phyloP scores from a whole-genome alignment of 225 moss, liverwort and hornwort genomes.

The Straminergon stramineum region DNA sequence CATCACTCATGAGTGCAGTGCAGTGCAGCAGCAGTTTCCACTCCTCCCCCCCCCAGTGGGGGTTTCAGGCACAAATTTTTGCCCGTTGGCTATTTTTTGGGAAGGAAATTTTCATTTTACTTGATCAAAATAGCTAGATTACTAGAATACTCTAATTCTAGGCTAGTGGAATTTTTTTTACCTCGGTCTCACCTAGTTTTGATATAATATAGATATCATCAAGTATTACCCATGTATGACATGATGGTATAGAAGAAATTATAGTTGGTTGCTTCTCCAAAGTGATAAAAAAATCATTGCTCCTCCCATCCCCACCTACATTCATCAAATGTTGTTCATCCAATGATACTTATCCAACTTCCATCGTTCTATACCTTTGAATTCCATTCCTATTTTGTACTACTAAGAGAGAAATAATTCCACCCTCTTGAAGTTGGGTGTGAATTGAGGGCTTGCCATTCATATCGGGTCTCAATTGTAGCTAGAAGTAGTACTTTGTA shows the following conservation, averaged over 20 bases:
- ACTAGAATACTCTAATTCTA: no score
- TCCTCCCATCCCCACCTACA: no score
- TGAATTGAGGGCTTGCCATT: neutral
- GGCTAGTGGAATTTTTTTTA: neutral
- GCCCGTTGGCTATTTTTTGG: no score
- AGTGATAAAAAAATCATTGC: neutral
- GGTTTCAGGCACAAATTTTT: neutral
- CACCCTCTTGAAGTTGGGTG: accelerated
- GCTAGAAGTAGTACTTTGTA: neutral
- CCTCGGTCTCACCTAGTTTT: neutral
- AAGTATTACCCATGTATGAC: neutral
- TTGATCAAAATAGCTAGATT: accelerated
- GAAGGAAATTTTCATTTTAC: neutral
- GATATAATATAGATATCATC: neutral
- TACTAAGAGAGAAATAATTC: neutral
- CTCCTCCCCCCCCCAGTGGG: neutral
- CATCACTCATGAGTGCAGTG: no score
- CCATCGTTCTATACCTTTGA: no score
- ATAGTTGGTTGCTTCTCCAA: neutral
- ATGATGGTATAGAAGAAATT: neutral
- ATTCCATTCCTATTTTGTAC: neutral
- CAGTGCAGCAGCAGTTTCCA: neutral
- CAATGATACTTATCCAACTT: accelerated
- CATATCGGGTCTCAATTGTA: accelerated
- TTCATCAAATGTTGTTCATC: no score